Base-by-base conservation (phyloP, 805 yeast species). In the Brettanomyces naardenensis region DNA sequence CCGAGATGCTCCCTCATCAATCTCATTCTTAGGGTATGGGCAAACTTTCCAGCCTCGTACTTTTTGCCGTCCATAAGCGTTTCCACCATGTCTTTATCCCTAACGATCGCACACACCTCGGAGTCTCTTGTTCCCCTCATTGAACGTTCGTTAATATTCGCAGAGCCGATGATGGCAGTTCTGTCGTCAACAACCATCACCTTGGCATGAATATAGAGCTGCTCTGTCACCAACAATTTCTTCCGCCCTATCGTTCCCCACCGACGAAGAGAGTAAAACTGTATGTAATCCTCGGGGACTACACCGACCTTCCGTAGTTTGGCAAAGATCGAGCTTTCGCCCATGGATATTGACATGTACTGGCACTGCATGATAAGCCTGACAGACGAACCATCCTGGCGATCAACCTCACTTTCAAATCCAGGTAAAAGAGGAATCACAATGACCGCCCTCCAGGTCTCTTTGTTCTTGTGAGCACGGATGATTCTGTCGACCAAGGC, bases 361-460 rank as follows among this genome's bases (percentile, higher is more conserved):
- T 92, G 97, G 54, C 97, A 88, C 61, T 88, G 90, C 92, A 90
- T 89, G 47, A 92, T 94, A 19, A 92, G 80, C 52, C 99, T 76
- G 4, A 92, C 88, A n/a, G 95, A 75, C 0, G 95, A 83, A 2
- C 96, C 98, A 47, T 88, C 96, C 13, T 92, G 83, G 44, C 83
- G 76, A 54, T 90, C 97, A 17, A 94, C 95, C 46, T 87, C 84
- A 20, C 95, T 79, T 52, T 83, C 92, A 58, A 94, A 92, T 0
- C 98, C 99, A 1, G 99, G 99, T 92, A 92, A 87, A 47, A 92
- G 67, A 3, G 99, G 99, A 44, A 92, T 87, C 9, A 92, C 71
- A 43, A 92, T 81, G 19, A 87, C 74, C 1, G 97, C 97, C 44
- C 79, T 80, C 99, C 99, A 92, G 9, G 66, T 59, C 38, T 76